Conservation (phyloP, 176 grass and related monocot genomes). For the Urochloa ruziziensis region DNA sequence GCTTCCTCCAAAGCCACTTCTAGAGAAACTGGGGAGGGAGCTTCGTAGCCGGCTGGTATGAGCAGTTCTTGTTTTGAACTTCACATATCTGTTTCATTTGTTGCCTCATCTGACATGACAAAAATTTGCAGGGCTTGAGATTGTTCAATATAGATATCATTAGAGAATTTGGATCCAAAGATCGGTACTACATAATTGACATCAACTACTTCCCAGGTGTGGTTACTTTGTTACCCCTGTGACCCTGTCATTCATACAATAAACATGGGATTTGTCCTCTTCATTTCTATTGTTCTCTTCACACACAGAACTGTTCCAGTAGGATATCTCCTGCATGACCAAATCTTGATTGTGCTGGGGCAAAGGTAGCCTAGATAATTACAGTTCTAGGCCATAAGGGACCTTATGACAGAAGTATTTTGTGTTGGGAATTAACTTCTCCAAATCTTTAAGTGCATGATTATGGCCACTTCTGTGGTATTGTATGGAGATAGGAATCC, state of each 20-base stretch:
- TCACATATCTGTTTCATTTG: slow-evolving; percentile 6
- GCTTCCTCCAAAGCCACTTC: slow-evolving; percentile 75
- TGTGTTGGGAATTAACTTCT: background rate
- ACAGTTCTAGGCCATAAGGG: slow-evolving; percentile 16
- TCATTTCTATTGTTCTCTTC: slow-evolving; percentile 33
- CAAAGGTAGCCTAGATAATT: slow-evolving; percentile 12
- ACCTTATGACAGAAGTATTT: slow-evolving; percentile 2
- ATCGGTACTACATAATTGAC: slow-evolving; percentile 95
- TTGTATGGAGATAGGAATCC: background rate
- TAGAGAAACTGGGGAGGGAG: slow-evolving; percentile 81
- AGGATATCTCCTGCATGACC: background rate
- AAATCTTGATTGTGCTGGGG: slow-evolving; percentile 13
- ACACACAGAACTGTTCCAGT: slow-evolving; percentile 17
- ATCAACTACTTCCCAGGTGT: slow-evolving; percentile 96
- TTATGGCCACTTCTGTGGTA: background rate
- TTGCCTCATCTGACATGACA: slow-evolving; percentile 16
- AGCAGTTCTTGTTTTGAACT: slow-evolving; percentile 11
- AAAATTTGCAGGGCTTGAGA: slow-evolving; percentile 61
- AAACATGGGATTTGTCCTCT: background rate
- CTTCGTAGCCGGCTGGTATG: slow-evolving; percentile 70
- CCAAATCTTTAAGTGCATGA: background rate
- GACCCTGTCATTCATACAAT: background rate
- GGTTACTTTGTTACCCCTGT: slow-evolving; percentile 14
- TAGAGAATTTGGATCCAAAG: slow-evolving; percentile 76
- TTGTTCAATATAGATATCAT: slow-evolving; percentile 95